Conservation (phyloP, 352 stramenopile species). For the Globisporangium spinosum region DNA sequence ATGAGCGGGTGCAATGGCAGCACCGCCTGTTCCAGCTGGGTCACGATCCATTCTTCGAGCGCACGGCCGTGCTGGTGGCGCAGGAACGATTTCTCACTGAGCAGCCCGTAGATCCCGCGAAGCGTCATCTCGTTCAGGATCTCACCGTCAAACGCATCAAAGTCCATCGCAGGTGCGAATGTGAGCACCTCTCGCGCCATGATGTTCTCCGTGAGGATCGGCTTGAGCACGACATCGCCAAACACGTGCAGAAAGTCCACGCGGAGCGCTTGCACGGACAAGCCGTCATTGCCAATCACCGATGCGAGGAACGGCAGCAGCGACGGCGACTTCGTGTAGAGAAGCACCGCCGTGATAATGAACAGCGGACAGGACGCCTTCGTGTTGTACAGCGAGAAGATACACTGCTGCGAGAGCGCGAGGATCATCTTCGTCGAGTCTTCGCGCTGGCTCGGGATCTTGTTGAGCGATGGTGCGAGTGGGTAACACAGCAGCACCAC, state of each 20-base stretch:
- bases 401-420: slow-evolving; percentile 54
- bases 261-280: slow-evolving; percentile 22
- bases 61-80: slow-evolving; percentile 51
- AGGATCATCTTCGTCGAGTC: slow-evolving; percentile 49
- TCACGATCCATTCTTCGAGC: slow-evolving; percentile 50
- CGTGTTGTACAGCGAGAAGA: slow-evolving; percentile 50
- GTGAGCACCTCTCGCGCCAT: slow-evolving; percentile 55
- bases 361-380: slow-evolving; percentile 50
- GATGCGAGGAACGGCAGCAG: slow-evolving; percentile 46
- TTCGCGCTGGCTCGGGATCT: slow-evolving; percentile 56
- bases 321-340: slow-evolving; percentile 65
- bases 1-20: slow-evolving; percentile 56
- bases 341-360: slow-evolving; percentile 55
- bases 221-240: slow-evolving; percentile 60
- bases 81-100: slow-evolving; percentile 68
- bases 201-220: slow-evolving; percentile 60
- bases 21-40: slow-evolving; percentile 33
- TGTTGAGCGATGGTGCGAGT: slow-evolving; percentile 42
- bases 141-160: slow-evolving; percentile 34
- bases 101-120: slow-evolving; percentile 42
- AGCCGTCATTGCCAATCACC: slow-evolving; percentile 15
- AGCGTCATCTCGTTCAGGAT: slow-evolving; percentile 49
- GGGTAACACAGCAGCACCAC: slow-evolving; percentile 60
- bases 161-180: slow-evolving; percentile 29
- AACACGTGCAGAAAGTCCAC: slow-evolving; percentile 58